Conservation (phyloP, 306 rosid genomes). For the Oxytropis ochrocephala region DNA sequence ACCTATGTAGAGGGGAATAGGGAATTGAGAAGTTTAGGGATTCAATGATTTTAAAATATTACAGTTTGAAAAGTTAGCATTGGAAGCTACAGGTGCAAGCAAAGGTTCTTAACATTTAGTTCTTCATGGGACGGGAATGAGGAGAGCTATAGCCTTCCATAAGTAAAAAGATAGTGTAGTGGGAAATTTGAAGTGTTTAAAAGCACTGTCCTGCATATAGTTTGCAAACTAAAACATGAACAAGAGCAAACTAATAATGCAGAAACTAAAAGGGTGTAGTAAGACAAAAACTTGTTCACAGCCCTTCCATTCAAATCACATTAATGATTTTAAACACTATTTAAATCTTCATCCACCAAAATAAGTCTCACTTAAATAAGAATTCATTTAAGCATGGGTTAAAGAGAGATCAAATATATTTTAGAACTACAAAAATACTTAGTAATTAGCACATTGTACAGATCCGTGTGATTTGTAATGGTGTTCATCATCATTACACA, state of each 20-base stretch:
- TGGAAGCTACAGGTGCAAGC: not conserved
- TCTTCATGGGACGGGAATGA: not conserved
- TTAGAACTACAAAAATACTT: not conserved
- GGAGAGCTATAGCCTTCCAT: not conserved
- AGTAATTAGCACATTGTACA: not conserved
- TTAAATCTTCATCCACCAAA: not conserved
- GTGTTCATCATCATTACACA: not conserved
- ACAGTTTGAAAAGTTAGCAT: not conserved
- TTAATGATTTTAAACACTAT: not conserved
- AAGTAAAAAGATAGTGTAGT: not conserved
- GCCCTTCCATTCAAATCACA: not conserved
- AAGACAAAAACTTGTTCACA: slow-evolving; percentile 4
- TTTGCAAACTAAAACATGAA: slow-evolving; percentile 10
- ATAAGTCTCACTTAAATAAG: not conserved
- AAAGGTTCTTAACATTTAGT: slow-evolving; percentile 6
- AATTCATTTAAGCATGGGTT: slow-evolving; percentile 8
- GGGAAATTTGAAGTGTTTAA: slow-evolving; percentile 4
- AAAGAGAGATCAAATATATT: not conserved
- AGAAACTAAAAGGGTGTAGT: not conserved
- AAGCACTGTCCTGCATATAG: slow-evolving; percentile 5
- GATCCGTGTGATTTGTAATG: not conserved
- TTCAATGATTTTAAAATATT: slow-evolving; percentile 3
- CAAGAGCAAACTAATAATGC: not conserved
- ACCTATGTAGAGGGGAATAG: not conserved
- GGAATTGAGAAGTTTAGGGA: not conserved